phyloP scores from a whole-genome alignment of 139 green algal genomes.

The Chlamydomonas asymmetrica region DNA sequence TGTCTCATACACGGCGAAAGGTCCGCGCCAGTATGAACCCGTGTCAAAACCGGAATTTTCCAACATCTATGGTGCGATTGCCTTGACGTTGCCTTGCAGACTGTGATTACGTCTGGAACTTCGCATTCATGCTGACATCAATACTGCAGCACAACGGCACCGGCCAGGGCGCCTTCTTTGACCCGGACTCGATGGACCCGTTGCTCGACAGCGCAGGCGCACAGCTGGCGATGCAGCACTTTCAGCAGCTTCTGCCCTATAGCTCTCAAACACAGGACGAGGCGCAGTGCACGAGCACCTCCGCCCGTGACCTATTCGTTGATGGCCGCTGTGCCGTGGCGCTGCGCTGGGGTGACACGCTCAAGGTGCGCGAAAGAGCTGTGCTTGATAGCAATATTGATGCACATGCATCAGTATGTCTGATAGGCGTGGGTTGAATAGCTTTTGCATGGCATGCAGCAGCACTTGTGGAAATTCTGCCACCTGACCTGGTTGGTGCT shows the following conservation, averaged over 20 bases:
- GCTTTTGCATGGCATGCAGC: too few species aligned
- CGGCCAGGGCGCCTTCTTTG: slow-evolving; percentile 16
- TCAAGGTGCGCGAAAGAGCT: slow-evolving; percentile 32
- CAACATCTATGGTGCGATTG: too few species aligned
- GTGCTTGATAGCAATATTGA: too few species aligned
- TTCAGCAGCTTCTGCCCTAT: slow-evolving; percentile 8
- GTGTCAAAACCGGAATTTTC: too few species aligned
- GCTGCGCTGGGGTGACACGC: slow-evolving; percentile 20
- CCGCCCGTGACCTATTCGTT: slow-evolving; percentile 6
- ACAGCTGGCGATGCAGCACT: slow-evolving; percentile 6
- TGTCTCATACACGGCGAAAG: too few species aligned
- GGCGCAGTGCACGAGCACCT: not conserved
- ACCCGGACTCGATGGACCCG: not conserved
- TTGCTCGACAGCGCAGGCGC: slow-evolving; percentile 25
- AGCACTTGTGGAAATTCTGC: too few species aligned
- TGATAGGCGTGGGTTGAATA: too few species aligned
- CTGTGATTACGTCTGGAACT: slow-evolving; percentile 5
- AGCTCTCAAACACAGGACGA: not conserved
- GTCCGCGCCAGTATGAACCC: too few species aligned
- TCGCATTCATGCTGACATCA: slow-evolving; percentile 32
- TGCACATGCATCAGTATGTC: too few species aligned
- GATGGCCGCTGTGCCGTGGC: slow-evolving; percentile 16
- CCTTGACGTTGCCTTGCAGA: too few species aligned
- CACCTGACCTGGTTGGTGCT: too few species aligned
- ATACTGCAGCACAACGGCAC: slow-evolving; percentile 27